These are phyloP conservation scores for Salicornia ramosissima DNA, from an alignment of 148 eudicot genomes.

Conservation along the genomic window DNA sequence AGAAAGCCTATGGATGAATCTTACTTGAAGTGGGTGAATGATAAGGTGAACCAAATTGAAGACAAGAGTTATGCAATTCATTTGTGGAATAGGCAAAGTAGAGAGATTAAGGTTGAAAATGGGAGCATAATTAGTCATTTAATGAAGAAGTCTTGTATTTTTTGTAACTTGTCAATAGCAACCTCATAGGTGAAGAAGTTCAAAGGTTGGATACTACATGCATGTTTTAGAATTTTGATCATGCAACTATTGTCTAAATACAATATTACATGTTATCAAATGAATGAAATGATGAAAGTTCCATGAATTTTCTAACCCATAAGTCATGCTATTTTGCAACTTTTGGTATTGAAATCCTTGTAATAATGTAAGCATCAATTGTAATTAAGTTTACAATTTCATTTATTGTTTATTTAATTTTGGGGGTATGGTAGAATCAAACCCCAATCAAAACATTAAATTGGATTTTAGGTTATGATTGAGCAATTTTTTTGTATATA, in stretches of 20 bases:
- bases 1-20: conserved; percentile 34
- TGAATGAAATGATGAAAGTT: conserved; percentile 1
- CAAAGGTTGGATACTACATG: background rate
- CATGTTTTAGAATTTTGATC: conserved; percentile 4
- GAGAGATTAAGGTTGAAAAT: conserved; percentile 37
- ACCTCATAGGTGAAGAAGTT: conserved; percentile 6
- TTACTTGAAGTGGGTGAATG: conserved; percentile 41
- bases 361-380: background rate
- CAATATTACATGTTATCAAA: background rate
- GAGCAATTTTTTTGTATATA: no score
- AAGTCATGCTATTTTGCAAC: conserved; percentile 6
- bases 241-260: background rate
- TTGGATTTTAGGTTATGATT: no score
- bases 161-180: conserved; percentile 42
- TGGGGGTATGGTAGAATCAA: background rate
- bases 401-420: background rate
- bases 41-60: conserved; percentile 43
- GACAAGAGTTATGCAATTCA: conserved; percentile 59
- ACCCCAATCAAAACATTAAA: background rate
- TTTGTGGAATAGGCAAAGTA: conserved; percentile 80
- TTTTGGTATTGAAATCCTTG: background rate
- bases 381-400: background rate
- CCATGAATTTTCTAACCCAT: conserved; percentile 6
- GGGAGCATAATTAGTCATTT: conserved; percentile 59
- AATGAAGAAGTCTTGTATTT: conserved; percentile 42